Evolutionary conservation across 176 grass and related monocot genomes (phyloP).

Genomic region (Melocanna baccifera): DNA sequence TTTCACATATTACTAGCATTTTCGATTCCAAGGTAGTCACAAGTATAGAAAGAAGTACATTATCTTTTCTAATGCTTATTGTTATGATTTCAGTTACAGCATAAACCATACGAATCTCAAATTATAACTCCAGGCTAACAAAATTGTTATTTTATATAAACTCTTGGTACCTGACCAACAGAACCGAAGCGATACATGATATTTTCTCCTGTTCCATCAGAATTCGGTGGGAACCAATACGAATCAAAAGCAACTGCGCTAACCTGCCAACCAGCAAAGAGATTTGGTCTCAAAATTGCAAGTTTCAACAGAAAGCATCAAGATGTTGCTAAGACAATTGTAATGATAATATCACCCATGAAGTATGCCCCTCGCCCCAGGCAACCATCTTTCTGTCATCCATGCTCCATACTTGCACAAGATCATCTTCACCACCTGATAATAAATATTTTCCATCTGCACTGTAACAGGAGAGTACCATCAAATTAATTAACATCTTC

Average conservation of each 20-base stretch:
- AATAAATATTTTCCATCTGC: slow-evolving; percentile 87
- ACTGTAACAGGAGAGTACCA: slow-evolving; percentile 40
- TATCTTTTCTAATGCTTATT: neutral
- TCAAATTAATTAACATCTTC: slow-evolving; percentile 21
- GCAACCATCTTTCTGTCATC: slow-evolving; percentile 92
- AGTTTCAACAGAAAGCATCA: neutral
- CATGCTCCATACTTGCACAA: slow-evolving; percentile 99
- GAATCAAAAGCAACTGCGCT: slow-evolving; percentile 93
- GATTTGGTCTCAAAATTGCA: slow-evolving; percentile 20
- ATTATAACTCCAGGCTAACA: neutral
- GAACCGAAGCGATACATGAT: slow-evolving; percentile 93
- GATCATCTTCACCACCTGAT: slow-evolving; percentile 90
- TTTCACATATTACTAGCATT: neutral
- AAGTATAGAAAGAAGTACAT: neutral
- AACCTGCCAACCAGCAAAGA: slow-evolving; percentile 58
- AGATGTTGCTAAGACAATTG: slow-evolving; percentile 13
- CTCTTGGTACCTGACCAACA: slow-evolving; percentile 72
- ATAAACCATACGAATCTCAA: neutral
- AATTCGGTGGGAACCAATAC: slow-evolving; percentile 83
- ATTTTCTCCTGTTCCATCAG: slow-evolving; percentile 67
- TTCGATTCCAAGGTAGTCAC: neutral
- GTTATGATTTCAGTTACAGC: slow-evolving; percentile 16
- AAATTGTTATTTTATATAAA: slow-evolving; percentile 4
- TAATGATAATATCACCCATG: slow-evolving; percentile 66
- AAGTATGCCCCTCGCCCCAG: slow-evolving; percentile 94